Percentiles rank a stretch among this genome's conserved stretches.
phyloP scores from a whole-genome alignment of 208 protist genomes.

The Leishmania gerbilli region DNA sequence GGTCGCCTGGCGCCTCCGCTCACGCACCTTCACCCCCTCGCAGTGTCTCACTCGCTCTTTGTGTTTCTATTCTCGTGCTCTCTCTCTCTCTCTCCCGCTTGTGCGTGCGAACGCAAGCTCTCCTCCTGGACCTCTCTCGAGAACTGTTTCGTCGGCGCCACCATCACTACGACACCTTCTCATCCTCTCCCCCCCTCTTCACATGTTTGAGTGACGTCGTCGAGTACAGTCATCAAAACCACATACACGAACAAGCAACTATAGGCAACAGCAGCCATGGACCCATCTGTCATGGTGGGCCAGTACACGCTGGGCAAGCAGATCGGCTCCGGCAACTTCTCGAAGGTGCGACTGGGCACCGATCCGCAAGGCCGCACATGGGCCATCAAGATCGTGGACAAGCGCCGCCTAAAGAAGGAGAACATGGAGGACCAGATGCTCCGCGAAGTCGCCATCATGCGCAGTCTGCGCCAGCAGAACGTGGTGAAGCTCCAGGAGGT shows the following conservation, averaged over 20 bases:
- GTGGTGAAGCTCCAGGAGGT: slow-evolving; percentile 89
- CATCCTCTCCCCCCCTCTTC: background rate
- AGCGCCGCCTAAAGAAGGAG: slow-evolving; percentile 79
- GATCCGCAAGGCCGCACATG: slow-evolving; percentile 68
- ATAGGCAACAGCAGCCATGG: slow-evolving; percentile 15
- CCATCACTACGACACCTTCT: background rate
- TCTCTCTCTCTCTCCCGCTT: background rate
- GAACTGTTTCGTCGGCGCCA: background rate
- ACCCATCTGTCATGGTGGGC: slow-evolving; percentile 46
- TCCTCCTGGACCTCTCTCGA: background rate
- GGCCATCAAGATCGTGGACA: slow-evolving; percentile 94
- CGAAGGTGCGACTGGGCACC: slow-evolving; percentile 76
- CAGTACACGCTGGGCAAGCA: slow-evolving; percentile 87
- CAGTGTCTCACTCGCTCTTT: background rate
- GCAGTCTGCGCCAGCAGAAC: slow-evolving; percentile 78
- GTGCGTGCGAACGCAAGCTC: background rate
- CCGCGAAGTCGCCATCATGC: slow-evolving; percentile 90
- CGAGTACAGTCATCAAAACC: background rate
- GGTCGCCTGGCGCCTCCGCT: background rate
- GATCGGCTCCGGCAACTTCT: slow-evolving; percentile 91
- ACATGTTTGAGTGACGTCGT: background rate
- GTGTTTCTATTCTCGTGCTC: background rate
- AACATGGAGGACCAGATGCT: slow-evolving; percentile 92
- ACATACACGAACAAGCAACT: slow-evolving; percentile 3
- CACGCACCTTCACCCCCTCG: background rate